Evolutionary conservation across 371 early-diverging fungal genomes (phyloP), one percentile per base, ranked within the genome.

Genomic region (Rhizopus delemar): DNA sequence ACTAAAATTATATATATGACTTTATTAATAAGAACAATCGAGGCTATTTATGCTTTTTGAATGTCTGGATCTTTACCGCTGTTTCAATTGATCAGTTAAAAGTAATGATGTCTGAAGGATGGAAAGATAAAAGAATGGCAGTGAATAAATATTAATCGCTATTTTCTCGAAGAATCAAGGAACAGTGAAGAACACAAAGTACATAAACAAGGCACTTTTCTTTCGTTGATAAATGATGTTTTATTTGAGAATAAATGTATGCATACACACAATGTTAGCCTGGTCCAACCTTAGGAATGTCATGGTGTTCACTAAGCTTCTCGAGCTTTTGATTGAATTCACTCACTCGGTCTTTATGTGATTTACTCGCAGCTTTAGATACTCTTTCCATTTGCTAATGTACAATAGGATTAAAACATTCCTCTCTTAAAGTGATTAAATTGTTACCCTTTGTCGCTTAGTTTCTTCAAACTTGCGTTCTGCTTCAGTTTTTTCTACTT

Each of bases 231-330:
- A 56, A 28, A 28, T 9, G 9, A 53, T 31, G 28, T 9, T 32
- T 15, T 34, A 31, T 45, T 43, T 29, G 43, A 41, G 29, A 31
- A 31, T 31, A 41, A 7, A 28, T 39, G n/a, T 51, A 15, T 41
- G 29, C 12, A 3, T 38, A 50, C 33, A 48, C 46, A 34, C 13
- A 51, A 32, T 73, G 46, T 80, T 80, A 82, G 66, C 77, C 86
- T 56, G 86, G 86, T 56, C 85, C 85, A 48, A 87, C 87, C 61
- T 87, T 87, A 56, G 88, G 88, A 71, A 87, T 85, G 58, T 87
- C 88, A 61, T 86, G 83, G 67, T 87, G 88, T 65, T 87, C 88
- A 33, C 86, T 86, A 59, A 87, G 76, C 33, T 83, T 74, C 56
- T 86, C 88, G 6, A 85, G 65, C 46, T 84, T 84, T 35, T 78